Evolutionary conservation across 2,329 filamentous ascomycete genomes (phyloP), one percentile per base, ranked within the genome.

Genomic region (Corinectria fuckeliana): DNA sequence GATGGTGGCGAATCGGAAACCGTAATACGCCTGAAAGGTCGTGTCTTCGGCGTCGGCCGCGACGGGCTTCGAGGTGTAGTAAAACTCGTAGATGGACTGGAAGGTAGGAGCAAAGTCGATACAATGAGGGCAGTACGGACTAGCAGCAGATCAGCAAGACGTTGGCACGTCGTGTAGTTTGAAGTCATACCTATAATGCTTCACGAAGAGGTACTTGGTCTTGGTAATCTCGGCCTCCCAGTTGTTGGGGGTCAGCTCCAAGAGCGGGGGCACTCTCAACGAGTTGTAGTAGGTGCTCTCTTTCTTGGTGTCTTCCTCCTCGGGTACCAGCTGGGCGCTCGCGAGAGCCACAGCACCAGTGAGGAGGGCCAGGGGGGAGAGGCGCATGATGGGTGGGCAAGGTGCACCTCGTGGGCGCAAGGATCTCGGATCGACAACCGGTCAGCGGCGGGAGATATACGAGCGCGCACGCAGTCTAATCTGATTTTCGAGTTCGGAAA

Each of bases 11-110:
- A 99, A 97, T 69, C 91, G 88, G 76, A 97, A 94, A 76, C 94
- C 88, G 77, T 98, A 98, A 75, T 88, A 95, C 54, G 88, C 83
- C 28, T 88, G 88, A 72, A 97, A 97, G 25, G 78, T 77, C 38
- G 82, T 78, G 78, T 86, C 63, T 74, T 81, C 69, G 78, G 84
- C 77, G 79, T 85, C 67, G 75, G 80, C 69, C 78, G 81, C 69
- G 74, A 89, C 79, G 14, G 90, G 89, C 69, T 92, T 89, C 34
- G 92, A 95, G 34, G 93, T 97, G 79, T 92, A 81, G 80, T 97
- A 99, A 77, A 89, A 97, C 79, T 99, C 95, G 82, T 98, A 97
- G 13, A 94, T 77, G 5, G 93, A 97, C 77, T 98, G 93, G 82
- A 88, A 97, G 50, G 87, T 89, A 7, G 95, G 95, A 51, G 91